Base-by-base conservation (phyloP, 2,329 filamentous ascomycete genomes). In the Salinomyces thailandicus region DNA sequence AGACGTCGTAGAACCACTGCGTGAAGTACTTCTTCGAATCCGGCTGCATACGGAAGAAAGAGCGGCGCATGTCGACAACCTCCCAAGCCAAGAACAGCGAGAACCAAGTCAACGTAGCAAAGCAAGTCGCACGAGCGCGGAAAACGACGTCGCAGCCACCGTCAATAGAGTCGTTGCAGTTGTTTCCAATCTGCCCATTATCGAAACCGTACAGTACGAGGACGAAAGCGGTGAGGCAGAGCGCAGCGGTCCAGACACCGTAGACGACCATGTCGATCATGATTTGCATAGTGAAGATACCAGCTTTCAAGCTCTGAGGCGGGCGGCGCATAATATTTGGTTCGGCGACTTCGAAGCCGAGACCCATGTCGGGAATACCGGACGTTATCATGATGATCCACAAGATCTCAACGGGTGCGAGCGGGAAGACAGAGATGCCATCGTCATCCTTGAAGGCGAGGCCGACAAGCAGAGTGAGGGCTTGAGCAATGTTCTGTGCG, bases 331-430 rank as follows among this genome's bases (percentile, higher is more conserved):
- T 85, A 43, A 93, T 79, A 53, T 89, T 81, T 2, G 74, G 71
- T 0, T 79, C 75, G 0, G 84, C 83, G 30, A 71, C 64, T 59
- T 93, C 85, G 48, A 85, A 80, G 14, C 85, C 85, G 1, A 94
- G 73, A 29, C 85, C 86, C 65, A 94, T 91, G 40, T 87, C 86
- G 1, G 85, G 85, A 58, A 91, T 77, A 5, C 80, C 83, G 27
- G 83, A 89, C 0, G 86, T 94, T 37, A 91, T 73, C 81, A 93
- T 89, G 61, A 93, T 93, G 58, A 94, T 85, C 85, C 85, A 94
- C 41, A 94, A 73, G 44, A 93, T 89, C 51, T 93, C 79, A 8
- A 93, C 76, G 0, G 86, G 85, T 0, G 83, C 77, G 30, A 93
- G 74, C 4, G 85, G 86, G 59, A 93, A 93, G 7, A 93, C 85